A percentile compares a stretch with the other conserved stretches of the same genome.
phyloP scores from a whole-genome alignment of 257 asterid genomes.

The Jacaranda copaia region DNA sequence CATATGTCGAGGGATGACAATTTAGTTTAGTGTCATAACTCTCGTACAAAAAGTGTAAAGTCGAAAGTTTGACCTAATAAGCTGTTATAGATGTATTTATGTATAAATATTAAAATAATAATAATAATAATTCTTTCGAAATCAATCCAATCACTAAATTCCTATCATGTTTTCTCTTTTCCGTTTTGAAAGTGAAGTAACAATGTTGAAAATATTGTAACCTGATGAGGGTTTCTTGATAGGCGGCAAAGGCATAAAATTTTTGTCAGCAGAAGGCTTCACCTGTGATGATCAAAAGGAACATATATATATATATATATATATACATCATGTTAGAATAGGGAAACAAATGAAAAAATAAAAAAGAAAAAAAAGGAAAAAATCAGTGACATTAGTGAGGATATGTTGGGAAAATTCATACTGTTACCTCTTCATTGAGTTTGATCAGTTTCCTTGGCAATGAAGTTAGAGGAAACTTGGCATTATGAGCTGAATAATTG shows the following conservation, averaged over 20 bases:
- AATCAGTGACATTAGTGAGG: neutral
- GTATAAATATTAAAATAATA: neutral
- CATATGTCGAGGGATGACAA: no score
- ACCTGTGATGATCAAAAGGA: constrained; percentile 41
- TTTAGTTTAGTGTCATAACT: no score
- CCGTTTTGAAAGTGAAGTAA: neutral
- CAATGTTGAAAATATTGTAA: constrained; percentile 17
- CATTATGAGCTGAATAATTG: constrained; percentile 42
- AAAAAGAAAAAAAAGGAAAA: no score
- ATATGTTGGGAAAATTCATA: constrained; percentile 16
- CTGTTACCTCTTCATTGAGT: constrained; percentile 45
- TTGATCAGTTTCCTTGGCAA: constrained; percentile 58
- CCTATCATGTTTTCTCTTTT: no score
- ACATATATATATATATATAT: neutral
- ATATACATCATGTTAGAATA: neutral
- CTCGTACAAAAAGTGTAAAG: no score
- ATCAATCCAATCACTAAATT: no score
- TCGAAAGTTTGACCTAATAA: no score
- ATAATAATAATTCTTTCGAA: neutral
- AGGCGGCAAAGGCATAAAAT: constrained; percentile 20
- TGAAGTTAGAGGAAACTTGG: constrained; percentile 39
- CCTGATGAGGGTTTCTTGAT: constrained; percentile 48
- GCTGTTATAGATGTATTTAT: no score
- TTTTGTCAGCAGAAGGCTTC: constrained; percentile 45
- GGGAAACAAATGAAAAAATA: neutral